phyloP scores from a whole-genome alignment of 2,329 filamentous ascomycete species.

The Thielaviopsis cerberus region DNA sequence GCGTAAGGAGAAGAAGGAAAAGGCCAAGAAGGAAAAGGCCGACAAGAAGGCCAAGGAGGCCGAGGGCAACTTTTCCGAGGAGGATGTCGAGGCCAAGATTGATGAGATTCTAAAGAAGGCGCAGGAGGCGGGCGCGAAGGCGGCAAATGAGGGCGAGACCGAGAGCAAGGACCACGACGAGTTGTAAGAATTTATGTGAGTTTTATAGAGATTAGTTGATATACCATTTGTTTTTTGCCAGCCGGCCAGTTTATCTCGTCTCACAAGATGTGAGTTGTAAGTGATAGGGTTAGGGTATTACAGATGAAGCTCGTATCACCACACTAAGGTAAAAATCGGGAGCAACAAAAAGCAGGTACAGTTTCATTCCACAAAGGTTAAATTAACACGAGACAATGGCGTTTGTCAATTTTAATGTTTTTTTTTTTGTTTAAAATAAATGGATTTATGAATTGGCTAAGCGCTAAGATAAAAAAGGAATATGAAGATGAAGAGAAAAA shows the following conservation, averaged over 20 bases:
- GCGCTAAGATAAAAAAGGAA: neutral
- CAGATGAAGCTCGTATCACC: neutral
- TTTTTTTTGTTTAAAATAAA: too few relatives aligned
- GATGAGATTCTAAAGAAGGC: constrained; percentile 26
- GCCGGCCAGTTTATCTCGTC: neutral
- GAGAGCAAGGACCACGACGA: constrained; percentile 17
- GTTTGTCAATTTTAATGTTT: too few relatives aligned
- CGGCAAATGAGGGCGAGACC: constrained; percentile 11
- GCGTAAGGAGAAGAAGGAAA: constrained; percentile 23
- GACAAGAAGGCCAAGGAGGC: constrained; percentile 22
- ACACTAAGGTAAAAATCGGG: neutral
- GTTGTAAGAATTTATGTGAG: constrained; percentile 9
- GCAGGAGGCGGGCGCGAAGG: constrained; percentile 18
- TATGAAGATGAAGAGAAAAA: constrained; percentile 1
- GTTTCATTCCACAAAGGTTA: neutral
- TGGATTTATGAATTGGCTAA: neutral
- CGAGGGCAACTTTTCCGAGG: constrained; percentile 19
- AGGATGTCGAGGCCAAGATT: constrained; percentile 19
- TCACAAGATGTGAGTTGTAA: too few relatives aligned
- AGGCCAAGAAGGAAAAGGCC: constrained; percentile 24
- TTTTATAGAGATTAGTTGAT: neutral
- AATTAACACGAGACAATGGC: neutral
- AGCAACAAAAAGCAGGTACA: neutral
- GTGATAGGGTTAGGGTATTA: neutral
- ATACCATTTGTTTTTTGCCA: neutral